phyloP scores from a whole-genome alignment of 2,329 filamentous ascomycete genomes.

The Venturiaceae sp. region DNA sequence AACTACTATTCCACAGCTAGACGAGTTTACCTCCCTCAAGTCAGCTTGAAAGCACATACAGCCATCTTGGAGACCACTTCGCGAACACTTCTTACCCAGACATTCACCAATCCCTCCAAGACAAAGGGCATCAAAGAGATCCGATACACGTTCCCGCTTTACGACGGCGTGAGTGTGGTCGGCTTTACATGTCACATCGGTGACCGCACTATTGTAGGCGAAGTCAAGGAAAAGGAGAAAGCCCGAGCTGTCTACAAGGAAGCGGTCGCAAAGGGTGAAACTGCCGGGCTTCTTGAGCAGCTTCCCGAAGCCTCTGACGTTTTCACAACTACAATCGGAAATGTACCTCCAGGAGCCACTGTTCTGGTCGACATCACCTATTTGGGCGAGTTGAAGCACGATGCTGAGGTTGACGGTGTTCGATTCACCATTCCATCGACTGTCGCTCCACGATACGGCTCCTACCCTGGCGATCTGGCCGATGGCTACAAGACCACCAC shows the following conservation, averaged over 20 bases:
- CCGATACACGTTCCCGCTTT: conserved; percentile 61
- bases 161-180: conserved; percentile 62
- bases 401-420: conserved; percentile 56
- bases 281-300: conserved; percentile 57
- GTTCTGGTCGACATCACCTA: conserved; percentile 55
- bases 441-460: conserved; percentile 59
- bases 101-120: conserved; percentile 48
- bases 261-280: conserved; percentile 49
- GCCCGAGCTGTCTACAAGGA: conserved; percentile 51
- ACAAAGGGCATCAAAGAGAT: conserved; percentile 41
- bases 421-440: conserved; percentile 59
- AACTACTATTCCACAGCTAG: conserved; percentile 8
- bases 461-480: conserved; percentile 28
- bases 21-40: conserved; percentile 39
- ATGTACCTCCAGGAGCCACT: conserved; percentile 49
- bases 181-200: conserved; percentile 57
- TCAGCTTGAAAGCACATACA: conserved; percentile 49
- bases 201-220: conserved; percentile 48
- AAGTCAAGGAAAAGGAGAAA: conserved; percentile 56
- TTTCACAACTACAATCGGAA: conserved; percentile 59
- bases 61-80: conserved; percentile 48
- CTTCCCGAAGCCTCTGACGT: conserved; percentile 51
- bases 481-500: conserved; percentile 11
- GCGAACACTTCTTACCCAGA: conserved; percentile 45
- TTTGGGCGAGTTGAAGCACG: conserved; percentile 62